phyloP scores from a whole-genome alignment of 371 early-diverging fungal species.

The Batrachochytrium dendrobatidis region DNA sequence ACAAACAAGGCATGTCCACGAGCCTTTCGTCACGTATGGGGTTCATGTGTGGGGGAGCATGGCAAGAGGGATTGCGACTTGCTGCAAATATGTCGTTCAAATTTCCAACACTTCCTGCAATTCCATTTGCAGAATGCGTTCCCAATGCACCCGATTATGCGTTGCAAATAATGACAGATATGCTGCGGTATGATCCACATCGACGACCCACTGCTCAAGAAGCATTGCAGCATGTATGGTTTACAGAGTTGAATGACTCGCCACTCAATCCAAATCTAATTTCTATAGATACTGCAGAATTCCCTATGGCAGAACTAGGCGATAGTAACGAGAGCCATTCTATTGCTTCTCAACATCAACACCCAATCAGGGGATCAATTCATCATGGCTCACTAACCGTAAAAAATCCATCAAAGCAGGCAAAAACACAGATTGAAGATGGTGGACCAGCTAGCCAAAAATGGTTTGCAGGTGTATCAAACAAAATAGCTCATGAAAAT shows the following conservation, averaged over 20 bases:
- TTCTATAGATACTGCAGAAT: too few species aligned
- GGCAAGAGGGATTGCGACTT: slow-evolving; percentile 59
- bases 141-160: slow-evolving; percentile 56
- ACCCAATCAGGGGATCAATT: too few species aligned
- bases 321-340: too few species aligned
- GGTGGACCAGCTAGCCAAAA: too few species aligned
- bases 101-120: slow-evolving; percentile 48
- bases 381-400: too few species aligned
- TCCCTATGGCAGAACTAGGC: too few species aligned
- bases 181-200: slow-evolving; percentile 83
- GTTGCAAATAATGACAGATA: slow-evolving; percentile 68
- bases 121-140: slow-evolving; percentile 49
- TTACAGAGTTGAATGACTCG: slow-evolving; percentile 36
- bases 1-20: neutral
- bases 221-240: slow-evolving; percentile 62
- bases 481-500: too few species aligned
- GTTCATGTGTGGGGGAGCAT: slow-evolving; percentile 50
- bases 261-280: neutral
- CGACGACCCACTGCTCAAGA: slow-evolving; percentile 69
- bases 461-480: too few species aligned
- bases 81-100: slow-evolving; percentile 58
- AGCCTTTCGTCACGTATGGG: slow-evolving; percentile 11
- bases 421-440: too few species aligned
- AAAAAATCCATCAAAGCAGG: too few species aligned
- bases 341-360: too few species aligned